Base-by-base conservation (phyloP, 441 rosid genomes). In the Mallotus repandus region DNA sequence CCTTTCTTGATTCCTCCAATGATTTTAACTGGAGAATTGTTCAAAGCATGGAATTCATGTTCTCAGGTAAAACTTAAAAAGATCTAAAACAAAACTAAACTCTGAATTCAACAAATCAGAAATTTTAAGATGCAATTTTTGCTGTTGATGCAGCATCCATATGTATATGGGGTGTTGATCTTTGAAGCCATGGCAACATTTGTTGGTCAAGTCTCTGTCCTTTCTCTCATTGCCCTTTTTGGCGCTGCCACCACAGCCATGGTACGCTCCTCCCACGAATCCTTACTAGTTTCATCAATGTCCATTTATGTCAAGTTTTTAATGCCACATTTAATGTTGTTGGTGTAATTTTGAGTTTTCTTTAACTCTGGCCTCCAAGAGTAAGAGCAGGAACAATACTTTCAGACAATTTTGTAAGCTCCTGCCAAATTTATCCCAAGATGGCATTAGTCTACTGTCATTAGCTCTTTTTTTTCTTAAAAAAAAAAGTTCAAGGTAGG, bases 111-210 rank as follows among this genome's bases (percentile, higher is more conserved):
- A 9, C 19, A 57, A 22, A 57, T 19, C 61, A 21, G 18, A 58
- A 29, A 15, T 45, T 55, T 56, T 46, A 58, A 5, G 14, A 22
- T 70, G 25, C 49, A 9, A 14, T 41, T 16, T 45, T 58, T 18
- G n/a, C 10, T n/a, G 68, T 58, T 18, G 48, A 57, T 74, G 83
- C 91, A 93, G 97, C 96, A 93, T 81, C 86, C 88, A 15, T 91
- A 91, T 21, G 97, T 93, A 54, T 93, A 93, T 4, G 96, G 85
- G 5, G 98, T 93, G 66, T 68, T 93, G 64, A 75, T 91, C 19
- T 93, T 93, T 4, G 98, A 93, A 85, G 96, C 98, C 68, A 86
- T 91, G 89, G 98, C 96, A n/a, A 93, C 98, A 0, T 91, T 91
- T 71, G 79, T 93, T 6, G 96, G 96, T 53, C 98, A 93, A 85